A percentile compares a stretch with the other conserved stretches of the same genome.
Conservation (phyloP, 2,329 filamentous ascomycete genomes). For the Fusarium ambrosium region DNA sequence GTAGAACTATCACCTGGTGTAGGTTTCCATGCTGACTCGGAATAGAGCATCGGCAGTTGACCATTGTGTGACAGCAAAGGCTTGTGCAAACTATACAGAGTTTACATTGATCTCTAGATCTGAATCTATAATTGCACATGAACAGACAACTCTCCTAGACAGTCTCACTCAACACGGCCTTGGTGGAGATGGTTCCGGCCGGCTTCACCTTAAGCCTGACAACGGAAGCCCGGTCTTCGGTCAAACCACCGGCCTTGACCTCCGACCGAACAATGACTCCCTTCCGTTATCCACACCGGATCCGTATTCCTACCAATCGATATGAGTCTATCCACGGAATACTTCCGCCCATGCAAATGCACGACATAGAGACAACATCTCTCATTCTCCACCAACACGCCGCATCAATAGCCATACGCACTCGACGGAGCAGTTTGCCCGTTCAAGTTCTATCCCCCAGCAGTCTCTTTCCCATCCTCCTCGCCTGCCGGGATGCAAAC, state of each 20-base stretch:
- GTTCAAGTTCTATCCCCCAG: conserved; percentile 11
- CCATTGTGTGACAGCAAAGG: background rate
- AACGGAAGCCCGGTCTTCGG: conserved; percentile 25
- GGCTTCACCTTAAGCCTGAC: conserved; percentile 13
- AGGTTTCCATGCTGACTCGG: background rate
- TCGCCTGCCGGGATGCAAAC: conserved; percentile 37
- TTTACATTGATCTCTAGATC: no score
- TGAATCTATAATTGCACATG: no score
- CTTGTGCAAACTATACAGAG: background rate
- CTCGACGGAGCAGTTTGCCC: background rate
- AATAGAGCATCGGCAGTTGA: background rate
- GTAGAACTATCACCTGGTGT: background rate
- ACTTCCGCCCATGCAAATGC: conserved; percentile 2
- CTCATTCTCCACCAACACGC: background rate
- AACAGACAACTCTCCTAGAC: background rate
- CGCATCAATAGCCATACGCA: background rate
- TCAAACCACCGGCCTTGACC: background rate
- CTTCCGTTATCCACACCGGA: conserved; percentile 11
- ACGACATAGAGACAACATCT: background rate
- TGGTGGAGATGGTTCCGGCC: background rate
- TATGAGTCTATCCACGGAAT: background rate
- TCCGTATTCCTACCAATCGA: background rate
- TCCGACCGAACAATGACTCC: background rate
- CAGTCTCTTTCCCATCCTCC: conserved; percentile 20
- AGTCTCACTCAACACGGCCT: background rate